Percentiles rank a stretch among this genome's conserved stretches.
Evolutionary conservation across 2,329 filamentous ascomycete species (phyloP).

Genomic region (Fusarium sambucinum): DNA sequence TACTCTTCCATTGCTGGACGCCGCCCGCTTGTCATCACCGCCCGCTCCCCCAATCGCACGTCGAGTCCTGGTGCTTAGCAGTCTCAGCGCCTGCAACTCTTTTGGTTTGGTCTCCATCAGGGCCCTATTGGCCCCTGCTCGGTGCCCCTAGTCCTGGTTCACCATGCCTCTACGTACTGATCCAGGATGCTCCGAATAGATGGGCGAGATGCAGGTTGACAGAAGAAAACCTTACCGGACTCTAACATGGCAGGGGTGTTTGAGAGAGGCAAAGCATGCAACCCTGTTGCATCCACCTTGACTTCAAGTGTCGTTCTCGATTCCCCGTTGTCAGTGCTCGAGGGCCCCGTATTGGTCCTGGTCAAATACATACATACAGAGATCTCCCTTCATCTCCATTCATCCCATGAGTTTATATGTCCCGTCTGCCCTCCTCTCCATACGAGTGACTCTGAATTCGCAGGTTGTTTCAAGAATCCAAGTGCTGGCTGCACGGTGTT

Average conservation of each 20-base stretch:
- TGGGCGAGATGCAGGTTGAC: slow-evolving; percentile 44
- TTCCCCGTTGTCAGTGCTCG: slow-evolving; percentile 30
- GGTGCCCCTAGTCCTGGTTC: slow-evolving; percentile 38
- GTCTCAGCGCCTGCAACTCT: slow-evolving; percentile 36
- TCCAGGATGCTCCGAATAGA: slow-evolving; percentile 44
- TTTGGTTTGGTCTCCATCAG: slow-evolving; percentile 33
- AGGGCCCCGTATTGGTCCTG: slow-evolving; percentile 34
- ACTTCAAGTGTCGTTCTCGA: slow-evolving; percentile 34
- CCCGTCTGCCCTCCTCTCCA: slow-evolving; percentile 45
- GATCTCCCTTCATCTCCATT: slow-evolving; percentile 33
- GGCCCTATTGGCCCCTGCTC: slow-evolving; percentile 43
- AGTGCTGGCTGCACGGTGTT: slow-evolving; percentile 29
- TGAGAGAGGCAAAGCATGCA: slow-evolving; percentile 16
- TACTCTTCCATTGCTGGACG: slow-evolving; percentile 35
- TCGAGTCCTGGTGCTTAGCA: slow-evolving; percentile 37
- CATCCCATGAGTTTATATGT: slow-evolving; percentile 49
- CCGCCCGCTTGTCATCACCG: slow-evolving; percentile 45
- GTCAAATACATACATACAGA: slow-evolving; percentile 34
- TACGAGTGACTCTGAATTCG: slow-evolving; percentile 31
- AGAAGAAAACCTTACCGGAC: slow-evolving; percentile 33
- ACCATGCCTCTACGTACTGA: slow-evolving; percentile 29
- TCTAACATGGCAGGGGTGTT: slow-evolving; percentile 39
- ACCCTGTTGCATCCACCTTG: slow-evolving; percentile 40
- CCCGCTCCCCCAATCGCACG: slow-evolving; percentile 41
- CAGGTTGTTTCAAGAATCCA: slow-evolving; percentile 31